These are phyloP conservation scores for Neurospora sp. DNA, from an alignment of 495 filamentous ascomycete genomes.

Conservation along the genomic window DNA sequence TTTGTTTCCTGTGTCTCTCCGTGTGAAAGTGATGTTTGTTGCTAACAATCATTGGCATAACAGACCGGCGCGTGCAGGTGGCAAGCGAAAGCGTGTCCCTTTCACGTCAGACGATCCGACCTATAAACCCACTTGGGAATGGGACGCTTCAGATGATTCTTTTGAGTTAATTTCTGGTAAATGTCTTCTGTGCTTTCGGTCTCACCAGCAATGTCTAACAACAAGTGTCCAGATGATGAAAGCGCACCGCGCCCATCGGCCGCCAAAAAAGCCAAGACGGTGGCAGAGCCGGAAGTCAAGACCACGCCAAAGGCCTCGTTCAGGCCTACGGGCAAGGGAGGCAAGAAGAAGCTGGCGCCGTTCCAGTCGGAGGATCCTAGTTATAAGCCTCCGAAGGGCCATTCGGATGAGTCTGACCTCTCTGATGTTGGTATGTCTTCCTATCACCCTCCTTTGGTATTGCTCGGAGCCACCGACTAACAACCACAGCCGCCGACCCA, in stretches of 20 bases:
- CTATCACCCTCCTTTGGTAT: neutral
- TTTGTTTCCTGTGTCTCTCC: neutral
- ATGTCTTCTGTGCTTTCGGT: neutral
- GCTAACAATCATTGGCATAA: neutral
- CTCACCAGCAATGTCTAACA: neutral
- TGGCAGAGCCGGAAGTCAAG: neutral
- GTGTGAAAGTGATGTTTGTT: neutral
- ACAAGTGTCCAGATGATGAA: neutral
- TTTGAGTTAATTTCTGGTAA: neutral
- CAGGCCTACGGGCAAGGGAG: neutral
- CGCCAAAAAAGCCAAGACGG: neutral
- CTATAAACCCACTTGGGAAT: neutral
- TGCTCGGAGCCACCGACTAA: neutral
- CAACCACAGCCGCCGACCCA: neutral
- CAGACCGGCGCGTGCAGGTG: neutral
- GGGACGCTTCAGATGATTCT: neutral
- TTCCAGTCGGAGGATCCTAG: neutral
- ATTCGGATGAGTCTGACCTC: neutral
- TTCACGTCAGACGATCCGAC: neutral
- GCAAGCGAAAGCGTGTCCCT: neutral
- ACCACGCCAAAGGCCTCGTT: neutral
- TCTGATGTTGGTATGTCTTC: neutral
- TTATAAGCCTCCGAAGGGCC: neutral
- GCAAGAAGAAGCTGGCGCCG: neutral
- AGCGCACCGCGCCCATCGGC: neutral